Evolutionary conservation across 768 basidiomycete species (phyloP), one percentile per base, ranked within the genome.

Genomic region (Suillus decipiens): DNA sequence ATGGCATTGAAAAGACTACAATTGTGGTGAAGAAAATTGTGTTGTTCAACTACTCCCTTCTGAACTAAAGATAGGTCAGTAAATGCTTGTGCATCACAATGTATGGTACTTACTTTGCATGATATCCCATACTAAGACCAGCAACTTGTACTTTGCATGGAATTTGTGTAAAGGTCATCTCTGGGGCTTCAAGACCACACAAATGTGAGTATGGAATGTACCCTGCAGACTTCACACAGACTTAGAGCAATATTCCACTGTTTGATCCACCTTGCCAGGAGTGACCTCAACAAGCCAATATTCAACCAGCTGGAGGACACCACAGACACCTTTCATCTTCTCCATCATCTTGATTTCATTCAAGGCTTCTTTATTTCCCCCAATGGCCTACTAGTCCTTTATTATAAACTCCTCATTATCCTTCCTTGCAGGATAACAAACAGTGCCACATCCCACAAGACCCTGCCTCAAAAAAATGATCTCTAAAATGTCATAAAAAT

Each of bases 361-460:
- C n/a, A 47, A 60, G 31, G 50, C 60, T n/a, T 61, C 15, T 2
- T 57, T 33, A 2, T 50, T 43, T 5, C 60, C 60, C 5, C 28
- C 15, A 15, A 51, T 31, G 5, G 60, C 61, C 66, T 53, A 66
- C 1, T 43, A 22, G 33, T 66, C 60, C 28, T 66, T 66, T 4
- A 66, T 39, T 1, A 37, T 42, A 0, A 59, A 57, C 7, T 47
- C 61, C 22, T 28, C 19, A 6, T n/a, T 19, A 14, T 37, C 15
- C 39, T 22, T 36, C 24, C 17, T 37, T 2, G 8, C 31, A 11
- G 3, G 17, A 19, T 57, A 57, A 34, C 34, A 36, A 9, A 41
- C 39, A 17, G 55, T 56, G 7, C 55, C 9, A 9, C 9, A 9
- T 6, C 55, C 55, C 17, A 37, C 39, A 17, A 56, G 39, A n/a